Evolutionary conservation across 2,329 filamentous ascomycete genomes (phyloP).

Genomic region (Fusarium sp.): DNA sequence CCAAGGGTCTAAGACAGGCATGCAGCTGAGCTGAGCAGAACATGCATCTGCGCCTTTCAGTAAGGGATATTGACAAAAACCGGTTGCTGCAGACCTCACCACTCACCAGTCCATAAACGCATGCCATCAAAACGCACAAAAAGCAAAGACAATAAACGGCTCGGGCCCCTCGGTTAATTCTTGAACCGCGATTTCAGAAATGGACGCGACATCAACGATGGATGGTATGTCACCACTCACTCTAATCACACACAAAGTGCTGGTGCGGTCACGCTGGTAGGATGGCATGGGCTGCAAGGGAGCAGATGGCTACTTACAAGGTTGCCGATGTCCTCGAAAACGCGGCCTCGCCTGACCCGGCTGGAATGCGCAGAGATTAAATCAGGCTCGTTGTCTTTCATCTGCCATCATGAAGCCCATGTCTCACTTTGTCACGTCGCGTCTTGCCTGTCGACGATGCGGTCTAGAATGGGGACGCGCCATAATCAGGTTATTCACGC

Average conservation of each 20-base stretch:
- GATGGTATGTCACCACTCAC: conserved; percentile 2
- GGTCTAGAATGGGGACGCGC: conserved; percentile 31
- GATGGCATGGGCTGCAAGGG: conserved; percentile 30
- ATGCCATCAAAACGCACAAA: conserved; percentile 16
- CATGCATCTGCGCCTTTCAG: not conserved
- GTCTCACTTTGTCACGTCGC: conserved; percentile 32
- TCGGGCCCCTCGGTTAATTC: conserved; percentile 30
- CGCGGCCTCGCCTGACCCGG: not conserved
- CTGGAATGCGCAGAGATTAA: conserved; percentile 33
- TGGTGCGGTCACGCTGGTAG: conserved; percentile 13
- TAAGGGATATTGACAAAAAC: conserved; percentile 26
- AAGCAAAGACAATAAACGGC: conserved; percentile 28
- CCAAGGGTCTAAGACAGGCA: conserved; percentile 36
- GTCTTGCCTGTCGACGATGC: conserved; percentile 14
- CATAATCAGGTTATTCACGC: conserved; percentile 27
- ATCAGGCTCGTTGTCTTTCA: conserved; percentile 13
- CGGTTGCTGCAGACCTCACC: not conserved
- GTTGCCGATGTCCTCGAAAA: conserved; percentile 6
- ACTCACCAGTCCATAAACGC: not conserved
- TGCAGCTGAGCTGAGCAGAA: conserved; percentile 4
- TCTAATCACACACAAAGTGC: not conserved
- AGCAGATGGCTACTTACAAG: conserved; percentile 20
- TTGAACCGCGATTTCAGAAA: conserved; percentile 4
- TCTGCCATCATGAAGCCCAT: conserved; percentile 13
- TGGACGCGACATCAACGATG: not conserved